Base-by-base conservation (phyloP, 1,284 basidiomycete species). In the Anthracocystis panici-leucophaei region DNA sequence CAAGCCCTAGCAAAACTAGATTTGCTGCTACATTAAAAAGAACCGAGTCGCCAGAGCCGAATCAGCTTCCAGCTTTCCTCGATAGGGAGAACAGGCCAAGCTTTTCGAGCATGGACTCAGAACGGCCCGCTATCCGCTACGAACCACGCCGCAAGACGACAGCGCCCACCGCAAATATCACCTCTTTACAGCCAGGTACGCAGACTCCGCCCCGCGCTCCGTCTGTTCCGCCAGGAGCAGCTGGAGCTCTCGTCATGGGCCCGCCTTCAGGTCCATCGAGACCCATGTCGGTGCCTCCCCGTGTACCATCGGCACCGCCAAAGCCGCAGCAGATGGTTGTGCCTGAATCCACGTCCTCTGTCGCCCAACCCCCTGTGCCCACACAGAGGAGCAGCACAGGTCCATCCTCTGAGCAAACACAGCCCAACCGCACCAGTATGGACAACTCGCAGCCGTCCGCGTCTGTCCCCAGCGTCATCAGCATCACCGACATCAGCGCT, bases 401-500 rank as follows among this genome's bases (percentile, higher is more conserved):
- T 14, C 9, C 46, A 18, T 35, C 51, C 7, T 16, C 25, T 27
- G 12, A 21, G 6, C 57, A 49, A 31, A 42, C 25, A n/a, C 38
- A 44, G 10, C 18, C 31, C 3, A 3, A 29, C 25, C 61, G 51
- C 21, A 33, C 53, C 2, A 69, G 65, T 49, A 20, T 40, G 3
- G 66, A 70, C 23, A 38, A 7, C 38, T 5, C 57, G 5, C 46
- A 33, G 7, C 18, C 48, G 1, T 35, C 54, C 7, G 53, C 52
- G 25, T 41, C 48, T 9, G 31, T 9, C 48, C 38, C 18, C 33
- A 60, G 57, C 31, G 23, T 54, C 23, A 54, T 82, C 51, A 63
- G 66, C 54, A 61, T 82, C 25, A 79, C 73, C 12, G 82, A 84
- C 57, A 80, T 83, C 50, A 80, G 79, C 31, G 49, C 74, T 21